Conservation (phyloP, 768 basidiomycete genomes). For the Lactifluus piperatus region DNA sequence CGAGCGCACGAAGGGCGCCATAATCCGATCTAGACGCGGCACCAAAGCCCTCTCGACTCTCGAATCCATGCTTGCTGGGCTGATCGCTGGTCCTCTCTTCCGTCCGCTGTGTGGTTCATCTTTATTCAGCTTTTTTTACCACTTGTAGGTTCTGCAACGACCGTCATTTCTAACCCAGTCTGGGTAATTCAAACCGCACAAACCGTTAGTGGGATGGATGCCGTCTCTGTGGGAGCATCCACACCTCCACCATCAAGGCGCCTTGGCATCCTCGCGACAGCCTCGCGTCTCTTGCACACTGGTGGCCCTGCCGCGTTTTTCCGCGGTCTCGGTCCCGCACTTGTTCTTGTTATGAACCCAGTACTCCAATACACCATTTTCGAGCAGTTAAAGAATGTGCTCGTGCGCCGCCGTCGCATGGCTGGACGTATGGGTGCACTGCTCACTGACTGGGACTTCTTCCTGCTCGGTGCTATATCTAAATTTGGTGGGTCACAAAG, state of each 20-base stretch:
- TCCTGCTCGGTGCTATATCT: constrained; percentile 88
- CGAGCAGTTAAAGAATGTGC: constrained; percentile 85
- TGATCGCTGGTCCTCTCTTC: constrained; percentile 63
- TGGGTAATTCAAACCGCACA: constrained; percentile 96
- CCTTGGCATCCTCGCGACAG: constrained; percentile 56
- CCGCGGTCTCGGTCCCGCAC: constrained; percentile 89
- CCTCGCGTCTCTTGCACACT: constrained; percentile 58
- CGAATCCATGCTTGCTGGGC: constrained; percentile 85
- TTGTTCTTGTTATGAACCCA: constrained; percentile 89
- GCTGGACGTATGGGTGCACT: constrained; percentile 36
- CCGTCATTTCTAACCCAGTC: constrained; percentile 85
- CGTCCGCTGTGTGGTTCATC: background rate
- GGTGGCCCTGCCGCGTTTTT: constrained; percentile 81
- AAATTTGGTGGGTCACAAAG: constrained; percentile 58
- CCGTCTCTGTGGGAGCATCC: background rate
- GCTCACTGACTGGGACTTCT: constrained; percentile 83
- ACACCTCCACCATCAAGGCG: constrained; percentile 34
- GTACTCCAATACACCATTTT: constrained; percentile 93
- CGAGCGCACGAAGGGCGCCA: constrained; percentile 52
- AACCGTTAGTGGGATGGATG: constrained; percentile 51
- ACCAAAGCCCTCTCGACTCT: constrained; percentile 67
- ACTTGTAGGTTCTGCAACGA: constrained; percentile 73
- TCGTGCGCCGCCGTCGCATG: constrained; percentile 54
- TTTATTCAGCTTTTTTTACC: background rate
- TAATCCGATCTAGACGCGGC: constrained; percentile 46